Base-by-base conservation (phyloP, 129 eudicot genomes). In the Heracleum sosnowskyi region DNA sequence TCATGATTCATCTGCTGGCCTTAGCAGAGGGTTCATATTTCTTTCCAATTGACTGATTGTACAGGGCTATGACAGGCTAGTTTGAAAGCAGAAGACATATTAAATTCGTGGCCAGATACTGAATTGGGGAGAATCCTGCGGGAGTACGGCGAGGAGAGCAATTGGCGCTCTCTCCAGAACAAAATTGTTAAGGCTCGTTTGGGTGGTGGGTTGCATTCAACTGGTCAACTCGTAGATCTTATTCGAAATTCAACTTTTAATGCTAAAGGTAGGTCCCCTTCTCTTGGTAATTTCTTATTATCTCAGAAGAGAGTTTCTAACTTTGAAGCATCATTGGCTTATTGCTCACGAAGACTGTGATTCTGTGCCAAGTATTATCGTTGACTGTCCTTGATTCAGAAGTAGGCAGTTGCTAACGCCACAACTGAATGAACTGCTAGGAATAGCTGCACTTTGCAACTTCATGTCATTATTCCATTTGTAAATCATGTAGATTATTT, bases 101-200 rank as follows among this genome's bases (percentile, higher is more conserved):
- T 95, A 40, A 91, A 91, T 82, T 80, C 87, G 33, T 95, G 97
- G 98, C 98, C 96, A 66, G 96, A 86, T 76, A 84, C 66, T 34
- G 97, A 95, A 82, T 22, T 95, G 73, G 98, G 98, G 47, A 83
- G 87, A 82, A 85, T 95, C 39, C 78, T 95, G 77, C 90, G 96
- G 39, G 98, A 95, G 17, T 95, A 95, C 71, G 98, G 98, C 36
- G 98, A 95, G 84, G 98, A 95, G 84, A 90, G 89, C 81, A 88
- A 90, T 75, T 95, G 97, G 97, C 90, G 88, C 66, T 77, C 82
- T 63, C 93, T 95, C 75, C 97, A 95, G 69, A 90, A 87, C 70
- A 90, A 85, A 83, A 91, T 95, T 81, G 94, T 91, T 47, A 87
- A 85, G 79, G 96, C 98, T 81, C 98, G 98, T 69, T 74, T 75